Evolutionary conservation across 192 early-diverging fungal species (phyloP), one percentile per base, ranked within the genome.

Genomic region (Linnemannia hyalina): DNA sequence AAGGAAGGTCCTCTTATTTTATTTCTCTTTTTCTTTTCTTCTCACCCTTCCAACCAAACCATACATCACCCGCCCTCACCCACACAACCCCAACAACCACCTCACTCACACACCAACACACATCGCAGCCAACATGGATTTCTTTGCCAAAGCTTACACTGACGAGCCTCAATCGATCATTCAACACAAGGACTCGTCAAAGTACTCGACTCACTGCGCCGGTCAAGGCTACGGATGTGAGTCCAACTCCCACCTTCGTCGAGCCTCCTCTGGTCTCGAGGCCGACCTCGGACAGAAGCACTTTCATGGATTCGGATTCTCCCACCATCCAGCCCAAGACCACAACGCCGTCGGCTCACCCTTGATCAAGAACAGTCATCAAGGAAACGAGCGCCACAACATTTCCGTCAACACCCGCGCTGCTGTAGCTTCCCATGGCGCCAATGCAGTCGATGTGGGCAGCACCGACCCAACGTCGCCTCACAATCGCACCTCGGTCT

Each of bases 191-290:
- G 49, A 70, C 77, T 78, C 77, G 13, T 70, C 77, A 29, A 29
- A 49, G 32, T 44, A 85, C 11, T 70, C 82, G 40, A 55, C 52
- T 2, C 44, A 23, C 11, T 3, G 18, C 7, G 42, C 49, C 32
- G 42, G 71, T 18, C 75, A 72, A 41, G 84, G 84, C 7, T 86
- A 86, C 35, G 84, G 84, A n/a, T 70, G 68, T 40, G 84, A 86
- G 54, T 26, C 75, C 74, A 86, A 86, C 42, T 75, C 84, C 9
- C 84, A 86, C 47, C 72, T 86, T 22, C 78, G 84, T 49, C 79
- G 84, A 72, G 79, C 79, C 16, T 86, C 84, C 26, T 75, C 46
- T 22, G 84, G 84, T n/a, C 79, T 86, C 49, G 84, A 86, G 72
- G 22, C 32, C 3, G 83, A 80, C 68, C 44, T 76, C 32, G 47